Base-by-base conservation (phyloP, 1,284 basidiomycete genomes). In the Thecaphora thlaspeos region DNA sequence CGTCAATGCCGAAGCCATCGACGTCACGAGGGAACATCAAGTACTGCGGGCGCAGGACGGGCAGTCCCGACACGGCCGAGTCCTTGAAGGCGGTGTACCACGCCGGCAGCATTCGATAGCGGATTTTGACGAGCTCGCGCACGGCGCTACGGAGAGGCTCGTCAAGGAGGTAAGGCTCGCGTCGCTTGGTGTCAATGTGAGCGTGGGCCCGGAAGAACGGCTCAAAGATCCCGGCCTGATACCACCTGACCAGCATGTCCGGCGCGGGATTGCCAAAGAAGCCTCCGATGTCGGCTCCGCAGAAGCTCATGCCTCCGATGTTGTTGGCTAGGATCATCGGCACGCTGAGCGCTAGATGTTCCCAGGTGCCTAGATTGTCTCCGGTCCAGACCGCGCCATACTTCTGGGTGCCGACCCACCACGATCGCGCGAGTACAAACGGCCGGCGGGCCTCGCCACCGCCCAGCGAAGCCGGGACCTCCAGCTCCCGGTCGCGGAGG, bases 191-290 rank as follows among this genome's bases (percentile, higher is more conserved):
- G 79, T 99, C 95, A 70, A 96, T 88, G 79, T 97, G 93, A 4
- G 94, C 95, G 79, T 98, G 95, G 0, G 94, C 94, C 48, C 94
- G 86, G 87, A 98, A 94, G 85, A 99, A 99, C 3, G 94, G 94
- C 62, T 88, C 88, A 79, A 97, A 95, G 12, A 88, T 86, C 24
- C 94, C 95, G 34, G 93, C 88, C 81, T 91, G 91, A 76, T 98
- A 97, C 94, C 94, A 98, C 36, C 95, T 84, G 9, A 94, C 87
- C 26, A 99, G 86, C 85, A 97, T 91, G 76, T 98, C 94, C 1
- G 87, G 83, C 37, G 87, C 84, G 0, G 95, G 94, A 79, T 98
- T 95, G 43, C 94, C 94, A 76, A 98, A 98, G 86, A 97, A 98
- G 17, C 94, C 94, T 37, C 94, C 93, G 43, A 97, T 90, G 73